Evolutionary conservation across 2,329 filamentous ascomycete genomes (phyloP).

Genomic region (Neonectria ditissima): DNA sequence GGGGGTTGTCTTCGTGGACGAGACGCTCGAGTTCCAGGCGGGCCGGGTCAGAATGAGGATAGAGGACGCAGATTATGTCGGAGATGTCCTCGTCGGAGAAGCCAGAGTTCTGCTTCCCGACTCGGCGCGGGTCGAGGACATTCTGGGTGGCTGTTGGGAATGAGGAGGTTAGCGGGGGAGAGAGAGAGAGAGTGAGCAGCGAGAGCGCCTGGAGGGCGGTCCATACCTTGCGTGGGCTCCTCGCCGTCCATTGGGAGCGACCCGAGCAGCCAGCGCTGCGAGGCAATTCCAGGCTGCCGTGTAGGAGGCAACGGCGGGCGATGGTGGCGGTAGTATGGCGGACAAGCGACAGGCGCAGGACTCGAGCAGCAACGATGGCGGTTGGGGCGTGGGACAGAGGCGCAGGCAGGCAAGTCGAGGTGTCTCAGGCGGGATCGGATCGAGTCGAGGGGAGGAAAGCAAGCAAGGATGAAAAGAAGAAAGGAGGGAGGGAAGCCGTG

Average conservation of each 20-base stretch:
- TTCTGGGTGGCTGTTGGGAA: constrained; percentile 75
- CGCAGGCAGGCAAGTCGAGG: constrained; percentile 13
- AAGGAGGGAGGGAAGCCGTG: constrained; percentile 22
- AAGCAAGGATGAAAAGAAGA: constrained; percentile 8
- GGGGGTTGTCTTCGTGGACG: constrained; percentile 59
- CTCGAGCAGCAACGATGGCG: constrained; percentile 21
- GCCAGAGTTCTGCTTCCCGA: constrained; percentile 84
- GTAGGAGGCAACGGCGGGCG: constrained; percentile 23
- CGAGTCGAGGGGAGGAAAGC: constrained; percentile 17
- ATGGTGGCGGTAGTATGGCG: constrained; percentile 14
- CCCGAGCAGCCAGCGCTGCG: constrained; percentile 45
- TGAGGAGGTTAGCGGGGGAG: constrained; percentile 30
- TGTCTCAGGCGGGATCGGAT: constrained; percentile 27
- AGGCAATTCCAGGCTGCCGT: constrained; percentile 37
- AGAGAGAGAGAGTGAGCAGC: constrained; percentile 1
- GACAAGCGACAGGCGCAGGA: constrained; percentile 31
- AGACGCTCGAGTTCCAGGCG: constrained; percentile 74
- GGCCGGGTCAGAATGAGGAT: constrained; percentile 80
- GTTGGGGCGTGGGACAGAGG: constrained; percentile 27
- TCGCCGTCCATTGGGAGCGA: constrained; percentile 58
- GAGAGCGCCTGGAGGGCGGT: constrained; percentile 15
- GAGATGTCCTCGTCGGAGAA: constrained; percentile 85
- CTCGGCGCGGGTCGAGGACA: constrained; percentile 81
- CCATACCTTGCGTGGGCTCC: constrained; percentile 57
- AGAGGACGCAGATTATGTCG: constrained; percentile 89